These are phyloP conservation scores for Candida methanosorbosa DNA, from an alignment of 805 yeast species.

Conservation along the genomic window DNA sequence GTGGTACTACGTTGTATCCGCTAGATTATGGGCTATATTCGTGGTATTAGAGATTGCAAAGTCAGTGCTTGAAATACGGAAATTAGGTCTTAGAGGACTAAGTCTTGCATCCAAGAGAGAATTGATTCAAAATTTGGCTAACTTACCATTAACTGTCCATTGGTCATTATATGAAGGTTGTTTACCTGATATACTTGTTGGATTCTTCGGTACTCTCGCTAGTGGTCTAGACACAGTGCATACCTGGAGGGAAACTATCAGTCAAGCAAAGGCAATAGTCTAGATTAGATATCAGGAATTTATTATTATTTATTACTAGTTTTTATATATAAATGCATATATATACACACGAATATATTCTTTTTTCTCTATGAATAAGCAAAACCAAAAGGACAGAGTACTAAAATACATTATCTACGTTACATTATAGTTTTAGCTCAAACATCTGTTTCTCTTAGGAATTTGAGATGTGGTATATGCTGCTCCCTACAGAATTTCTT, in stretches of 20 bases:
- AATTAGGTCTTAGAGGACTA: constrained; percentile 3
- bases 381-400: background rate
- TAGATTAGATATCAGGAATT: constrained; percentile 1
- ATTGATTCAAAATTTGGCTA: constrained; percentile 22
- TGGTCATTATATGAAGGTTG: constrained; percentile 29
- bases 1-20: constrained; percentile 24
- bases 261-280: constrained; percentile 6
- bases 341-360: constrained; percentile 1
- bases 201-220: constrained; percentile 25
- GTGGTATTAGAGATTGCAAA: constrained; percentile 24
- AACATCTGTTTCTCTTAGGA: constrained; percentile 14
- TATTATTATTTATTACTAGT: no score
- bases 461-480: constrained; percentile 28
- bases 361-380: background rate
- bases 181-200: constrained; percentile 21
- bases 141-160: constrained; percentile 28
- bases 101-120: constrained; percentile 7
- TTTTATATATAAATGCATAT: no score
- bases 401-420: no score
- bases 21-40: constrained; percentile 26
- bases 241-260: constrained; percentile 12
- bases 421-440: no score
- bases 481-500: constrained; percentile 21
- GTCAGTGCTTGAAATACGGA: constrained; percentile 1
- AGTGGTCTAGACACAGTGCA: constrained; percentile 14